These are phyloP conservation scores for Cercospora citrullina DNA, from an alignment of 2,329 filamentous ascomycete species.

Conservation along the genomic window DNA sequence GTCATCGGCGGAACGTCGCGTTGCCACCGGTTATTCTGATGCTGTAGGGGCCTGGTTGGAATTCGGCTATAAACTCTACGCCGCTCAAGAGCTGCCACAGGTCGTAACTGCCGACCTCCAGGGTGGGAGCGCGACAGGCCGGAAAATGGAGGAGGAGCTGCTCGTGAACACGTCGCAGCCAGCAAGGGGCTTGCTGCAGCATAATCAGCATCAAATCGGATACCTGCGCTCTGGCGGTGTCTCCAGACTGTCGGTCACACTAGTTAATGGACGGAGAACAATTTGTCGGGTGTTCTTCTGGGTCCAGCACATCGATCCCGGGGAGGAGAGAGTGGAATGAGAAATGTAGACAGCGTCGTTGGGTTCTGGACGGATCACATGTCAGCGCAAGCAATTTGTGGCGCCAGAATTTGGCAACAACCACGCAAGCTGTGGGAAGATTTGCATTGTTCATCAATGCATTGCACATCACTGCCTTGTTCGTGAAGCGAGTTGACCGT, in stretches of 20 bases:
- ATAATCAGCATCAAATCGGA: conserved; percentile 2
- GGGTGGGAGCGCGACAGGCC: not conserved
- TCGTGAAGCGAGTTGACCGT: not conserved
- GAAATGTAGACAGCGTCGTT: not conserved
- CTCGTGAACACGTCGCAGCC: not conserved
- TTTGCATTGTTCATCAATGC: not conserved
- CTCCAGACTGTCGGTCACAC: not conserved
- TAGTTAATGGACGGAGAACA: not conserved
- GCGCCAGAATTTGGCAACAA: not conserved
- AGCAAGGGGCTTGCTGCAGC: not conserved
- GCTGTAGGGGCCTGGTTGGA: conserved; percentile 1
- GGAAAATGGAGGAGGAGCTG: not conserved
- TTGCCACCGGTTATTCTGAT: conserved; percentile 2
- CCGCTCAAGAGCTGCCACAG: not conserved
- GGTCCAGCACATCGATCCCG: not conserved
- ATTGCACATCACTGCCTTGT: not conserved
- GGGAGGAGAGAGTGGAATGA: not conserved
- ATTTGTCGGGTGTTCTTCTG: not conserved
- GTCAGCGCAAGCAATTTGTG: not conserved
- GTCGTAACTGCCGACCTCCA: conserved; percentile 8
- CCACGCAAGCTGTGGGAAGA: not conserved
- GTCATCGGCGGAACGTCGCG: conserved; percentile 12
- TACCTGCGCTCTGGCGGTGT: conserved; percentile 1
- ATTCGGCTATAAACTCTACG: conserved; percentile 18
- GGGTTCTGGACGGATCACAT: not conserved